Base-by-base conservation (phyloP, 2,329 filamentous ascomycete genomes). In the Lasiodiplodia gonubiensis region DNA sequence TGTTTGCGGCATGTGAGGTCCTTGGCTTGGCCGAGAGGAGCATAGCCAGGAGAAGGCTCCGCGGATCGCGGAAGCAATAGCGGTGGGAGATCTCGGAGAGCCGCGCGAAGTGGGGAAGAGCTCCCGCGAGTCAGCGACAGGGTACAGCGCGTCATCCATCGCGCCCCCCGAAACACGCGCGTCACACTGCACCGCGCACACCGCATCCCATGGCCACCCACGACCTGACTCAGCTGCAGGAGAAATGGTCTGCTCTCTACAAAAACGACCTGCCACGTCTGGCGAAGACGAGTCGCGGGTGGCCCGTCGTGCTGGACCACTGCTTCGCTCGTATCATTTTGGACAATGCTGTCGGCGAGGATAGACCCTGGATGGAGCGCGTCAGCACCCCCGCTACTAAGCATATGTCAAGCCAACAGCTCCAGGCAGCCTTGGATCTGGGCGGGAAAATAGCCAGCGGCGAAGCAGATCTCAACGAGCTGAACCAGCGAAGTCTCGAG, bases 321-420 rank as follows among this genome's bases (percentile, higher is more conserved):
- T 82, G 80, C 71, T 83, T 82, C 69, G 80, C 79, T 4, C 78
- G 81, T 11, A 81, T 83, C 49, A 76, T 83, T 6, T 77, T 84
- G 16, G 82, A 84, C 68, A 78, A 78, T 66, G 74, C 74, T 0
- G 70, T 83, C 5, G 78, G 80, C 6, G 69, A 73, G 27, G 75
- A 80, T 52, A 72, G 70, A 21, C 81, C 80, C 5, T 84, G 82
- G 82, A 80, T 73, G 35, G 69, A 76, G 27, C 77, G 80, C n/a
- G 54, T 83, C 39, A 77, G 78, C 64, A 71, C 74, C 33, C 82
- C 82, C 2, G 81, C 82, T 0, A 74, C 80, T 53, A 80, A 77
- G 70, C 78, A 82, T 59, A 84, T 84, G 82, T 74, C 71, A 16
- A 67, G 68, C 8, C 60, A 69, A 39, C 81, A 84, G 68, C 60